Conservation (phyloP, 108 stramenopile species). For the Stephanodiscus triporus region DNA sequence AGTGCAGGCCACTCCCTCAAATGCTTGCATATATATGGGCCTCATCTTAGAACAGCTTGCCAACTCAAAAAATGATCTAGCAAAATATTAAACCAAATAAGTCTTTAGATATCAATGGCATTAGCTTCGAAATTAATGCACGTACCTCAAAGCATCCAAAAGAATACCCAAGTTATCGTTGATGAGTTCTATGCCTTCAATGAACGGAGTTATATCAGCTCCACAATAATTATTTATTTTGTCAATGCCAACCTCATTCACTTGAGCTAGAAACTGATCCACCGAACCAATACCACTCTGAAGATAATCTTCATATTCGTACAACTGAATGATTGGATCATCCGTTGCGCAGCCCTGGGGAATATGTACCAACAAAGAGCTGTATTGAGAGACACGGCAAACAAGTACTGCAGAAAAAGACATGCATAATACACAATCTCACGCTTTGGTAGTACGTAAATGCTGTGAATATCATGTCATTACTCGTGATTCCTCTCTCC, state of each 20-base stretch:
- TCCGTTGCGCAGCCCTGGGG: conserved; percentile 25
- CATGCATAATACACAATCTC: conserved; percentile 1
- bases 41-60: conserved; percentile 11
- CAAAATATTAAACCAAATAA: not conserved
- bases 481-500: conserved; percentile 12
- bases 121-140: not conserved
- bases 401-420: not conserved
- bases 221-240: conserved; percentile 33
- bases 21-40: not conserved
- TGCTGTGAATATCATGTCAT: conserved; percentile 31
- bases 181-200: conserved; percentile 39
- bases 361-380: not conserved
- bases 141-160: conserved; percentile 24
- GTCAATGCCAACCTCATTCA: conserved; percentile 32
- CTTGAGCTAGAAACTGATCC: conserved; percentile 18
- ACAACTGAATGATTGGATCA: conserved; percentile 36
- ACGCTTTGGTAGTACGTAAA: conserved; percentile 46
- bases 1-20: not conserved
- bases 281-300: conserved; percentile 33
- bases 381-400: not conserved
- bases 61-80: conserved; percentile 18
- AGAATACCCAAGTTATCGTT: conserved; percentile 46
- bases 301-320: conserved; percentile 42
- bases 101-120: conserved; percentile 14
- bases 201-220: conserved; percentile 20